Base-by-base conservation (phyloP, 768 basidiomycete genomes). In the Rhizopogon roseolus region DNA sequence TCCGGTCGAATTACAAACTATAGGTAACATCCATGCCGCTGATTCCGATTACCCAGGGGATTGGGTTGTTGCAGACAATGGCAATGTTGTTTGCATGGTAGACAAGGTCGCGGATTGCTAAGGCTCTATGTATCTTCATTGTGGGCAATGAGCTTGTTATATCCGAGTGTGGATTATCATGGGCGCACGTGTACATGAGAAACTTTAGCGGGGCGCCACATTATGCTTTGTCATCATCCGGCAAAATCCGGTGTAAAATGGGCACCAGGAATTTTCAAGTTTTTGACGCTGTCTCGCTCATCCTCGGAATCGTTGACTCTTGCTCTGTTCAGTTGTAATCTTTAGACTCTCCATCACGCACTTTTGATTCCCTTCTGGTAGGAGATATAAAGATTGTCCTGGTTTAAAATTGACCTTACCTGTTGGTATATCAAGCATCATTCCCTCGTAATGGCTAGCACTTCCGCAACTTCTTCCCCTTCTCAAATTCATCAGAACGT, bases 401-500 rank as follows among this genome's bases (percentile, higher is more conserved):
- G 22, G 22, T 22, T 22, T 22, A 22, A 22, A 22, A 22, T 3
- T 22, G 3, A 22, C 22, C 22, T 22, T 22, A 22, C 22, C 22
- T 22, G 22, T 22, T 22, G 22, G 22, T 22, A 22, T 22, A 22
- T 22, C 22, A 22, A 68, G 67, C 67, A 68, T 66, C 58, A 57
- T 64, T 69, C 60, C 58, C 53, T 53, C 57, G 50, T 66, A 67
- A 75, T 73, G 71, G 61, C 67, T 56, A 62, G 56, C 61, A 59
- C 63, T 46, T 57, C 46, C 54, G 70, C 66, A 50, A 60, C 57
- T 64, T 73, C 77, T 62, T 59, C 73, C 58, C 58, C 73, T 68
- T 63, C 81, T 64, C 58, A 72, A 63, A 66, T 72, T 62, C 81
- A 81, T 67, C 78, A 76, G 71, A 81, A 78, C 67, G 85, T 90